Evolutionary conservation across 2,329 filamentous ascomycete genomes (phyloP), one percentile per base, ranked within the genome.

Genomic region (Ophiosphaerella herpotricha): DNA sequence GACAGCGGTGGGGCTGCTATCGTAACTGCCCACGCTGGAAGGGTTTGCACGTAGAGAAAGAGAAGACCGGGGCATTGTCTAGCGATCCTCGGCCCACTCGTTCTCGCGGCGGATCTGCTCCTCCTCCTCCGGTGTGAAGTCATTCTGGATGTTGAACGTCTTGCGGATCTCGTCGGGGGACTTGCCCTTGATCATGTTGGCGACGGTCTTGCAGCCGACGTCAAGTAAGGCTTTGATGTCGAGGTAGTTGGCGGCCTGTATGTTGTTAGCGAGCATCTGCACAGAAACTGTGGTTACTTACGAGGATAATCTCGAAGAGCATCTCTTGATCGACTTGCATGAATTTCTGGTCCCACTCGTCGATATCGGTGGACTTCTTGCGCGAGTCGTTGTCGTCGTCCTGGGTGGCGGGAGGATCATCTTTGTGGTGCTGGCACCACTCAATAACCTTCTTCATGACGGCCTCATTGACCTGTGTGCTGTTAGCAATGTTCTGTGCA

Each of bases 101-200:
- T 80, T 80, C 73, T 80, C 78, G 44, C 78, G 77, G 54, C 78
- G 78, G 58, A 80, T 99, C 82, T 99, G 94, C 72, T 99, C 94
- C 77, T 99, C 94, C 79, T 99, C 94, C 77, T 99, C 94, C 2
- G 93, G 91, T 0, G 94, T 97, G 79, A 99, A 99, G 75, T 99
- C 94, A 68, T 99, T 99, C 69, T 95, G 94, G 70, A 99, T 99
- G 80, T 99, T 99, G 82, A 99, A 99, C 0, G 94, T 99, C 83
- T 97, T 99, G 43, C 94, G 90, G 68, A 99, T 99, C 80, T 99
- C 94, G 75, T 99, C 94, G 3, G 94, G 94, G 0, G 91, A 96
- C 83, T 99, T 99, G 79, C 94, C 94, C 89, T 99, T 99, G 82
- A 99, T 99, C 94, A 99, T 99, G 79, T 99, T 99, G 55, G 94